These are phyloP conservation scores for Aspergillus puulaauensis DNA, from an alignment of 2,329 filamentous ascomycete species.

Conservation along the genomic window DNA sequence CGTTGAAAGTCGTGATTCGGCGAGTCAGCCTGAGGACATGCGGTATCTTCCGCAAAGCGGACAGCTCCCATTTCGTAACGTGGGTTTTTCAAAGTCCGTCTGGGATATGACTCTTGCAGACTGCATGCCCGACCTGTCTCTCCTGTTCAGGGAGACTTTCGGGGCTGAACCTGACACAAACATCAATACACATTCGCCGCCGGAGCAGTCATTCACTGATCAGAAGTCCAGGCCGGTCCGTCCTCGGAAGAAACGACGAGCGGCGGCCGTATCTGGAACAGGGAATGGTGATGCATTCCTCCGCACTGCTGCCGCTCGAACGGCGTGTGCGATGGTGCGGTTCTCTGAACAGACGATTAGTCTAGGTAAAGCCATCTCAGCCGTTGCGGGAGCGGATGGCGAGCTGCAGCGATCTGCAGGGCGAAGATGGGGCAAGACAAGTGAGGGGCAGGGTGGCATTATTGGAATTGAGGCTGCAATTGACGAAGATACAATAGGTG, in stretches of 20 bases:
- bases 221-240: not conserved
- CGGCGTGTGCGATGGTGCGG: slow-evolving; percentile 69
- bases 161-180: not conserved
- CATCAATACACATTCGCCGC: not conserved
- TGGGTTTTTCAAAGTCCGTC: not conserved
- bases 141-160: not conserved
- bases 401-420: slow-evolving; percentile 74
- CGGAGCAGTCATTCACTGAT: slow-evolving; percentile 2
- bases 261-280: slow-evolving; percentile 69
- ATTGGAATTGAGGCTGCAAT: slow-evolving; percentile 64
- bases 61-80: too few species aligned
- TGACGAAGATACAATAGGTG: slow-evolving; percentile 60
- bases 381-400: slow-evolving; percentile 68
- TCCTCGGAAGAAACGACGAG: slow-evolving; percentile 25
- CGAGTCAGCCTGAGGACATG: not conserved
- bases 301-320: slow-evolving; percentile 68
- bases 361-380: slow-evolving; percentile 59
- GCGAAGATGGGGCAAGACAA: slow-evolving; percentile 68
- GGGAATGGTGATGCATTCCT: slow-evolving; percentile 90
- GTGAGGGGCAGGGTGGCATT: slow-evolving; percentile 81
- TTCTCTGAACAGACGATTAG: slow-evolving; percentile 52
- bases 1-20: slow-evolving; percentile 20
- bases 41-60: not conserved
- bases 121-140: not conserved
- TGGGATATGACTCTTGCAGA: slow-evolving; percentile 11